phyloP scores from a whole-genome alignment of 129 eudicot genomes.

The Artemisia annua region DNA sequence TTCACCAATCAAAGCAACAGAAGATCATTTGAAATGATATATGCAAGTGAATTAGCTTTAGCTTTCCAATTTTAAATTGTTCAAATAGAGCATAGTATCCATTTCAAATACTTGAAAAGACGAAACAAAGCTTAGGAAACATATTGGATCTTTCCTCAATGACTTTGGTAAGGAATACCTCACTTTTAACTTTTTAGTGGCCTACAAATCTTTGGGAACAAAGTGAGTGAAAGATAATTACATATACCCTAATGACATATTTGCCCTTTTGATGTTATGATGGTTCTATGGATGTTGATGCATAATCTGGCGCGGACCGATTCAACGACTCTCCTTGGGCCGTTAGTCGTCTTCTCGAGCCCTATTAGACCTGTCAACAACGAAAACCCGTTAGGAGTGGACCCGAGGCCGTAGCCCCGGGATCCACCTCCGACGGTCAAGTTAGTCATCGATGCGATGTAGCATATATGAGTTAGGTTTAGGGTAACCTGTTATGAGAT shows the following conservation, averaged over 20 bases:
- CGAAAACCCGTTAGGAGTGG: too few species aligned
- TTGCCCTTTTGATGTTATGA: not conserved
- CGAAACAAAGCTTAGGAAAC: slow-evolving; percentile 27
- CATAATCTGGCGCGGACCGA: too few species aligned
- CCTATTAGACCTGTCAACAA: too few species aligned
- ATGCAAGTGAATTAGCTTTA: slow-evolving; percentile 26
- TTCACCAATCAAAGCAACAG: slow-evolving; percentile 22
- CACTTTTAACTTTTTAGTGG: slow-evolving; percentile 25
- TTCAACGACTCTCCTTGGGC: too few species aligned
- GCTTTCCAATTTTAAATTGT: slow-evolving; percentile 21
- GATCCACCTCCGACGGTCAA: too few species aligned
- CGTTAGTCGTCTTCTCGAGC: too few species aligned
- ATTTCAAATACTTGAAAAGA: slow-evolving; percentile 20
- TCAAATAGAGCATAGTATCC: slow-evolving; percentile 12
- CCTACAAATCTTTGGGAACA: slow-evolving; percentile 34
- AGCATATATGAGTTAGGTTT: too few species aligned
- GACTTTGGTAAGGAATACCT: slow-evolving; percentile 32
- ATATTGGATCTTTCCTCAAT: slow-evolving; percentile 28
- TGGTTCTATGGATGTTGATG: too few species aligned
- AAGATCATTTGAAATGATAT: slow-evolving; percentile 15
- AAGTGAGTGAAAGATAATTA: slow-evolving; percentile 22
- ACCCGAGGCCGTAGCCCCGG: too few species aligned
- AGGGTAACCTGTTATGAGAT: too few species aligned
- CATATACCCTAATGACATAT: slow-evolving; percentile 5
- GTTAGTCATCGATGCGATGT: too few species aligned